Evolutionary conservation across 2,329 filamentous ascomycete genomes (phyloP).

Genomic region (Cryphonectria carpinicola): DNA sequence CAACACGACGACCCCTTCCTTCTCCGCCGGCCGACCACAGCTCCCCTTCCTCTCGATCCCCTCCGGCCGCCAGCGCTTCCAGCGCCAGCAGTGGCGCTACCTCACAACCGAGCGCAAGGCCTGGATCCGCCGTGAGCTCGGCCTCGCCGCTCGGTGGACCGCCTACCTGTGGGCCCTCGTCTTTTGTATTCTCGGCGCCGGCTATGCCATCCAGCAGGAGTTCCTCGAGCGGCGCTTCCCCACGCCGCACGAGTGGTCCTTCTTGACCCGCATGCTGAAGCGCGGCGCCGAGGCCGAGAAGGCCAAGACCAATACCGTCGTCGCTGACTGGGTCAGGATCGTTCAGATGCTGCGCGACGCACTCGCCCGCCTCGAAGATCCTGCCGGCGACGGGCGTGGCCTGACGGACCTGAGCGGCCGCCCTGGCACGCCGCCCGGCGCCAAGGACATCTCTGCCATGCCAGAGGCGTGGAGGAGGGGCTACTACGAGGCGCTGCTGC

Average conservation of each 20-base stretch:
- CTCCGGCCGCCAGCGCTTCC: constrained; percentile 36
- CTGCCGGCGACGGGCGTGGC: constrained; percentile 67
- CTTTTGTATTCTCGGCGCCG: constrained; percentile 62
- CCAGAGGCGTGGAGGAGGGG: constrained; percentile 83
- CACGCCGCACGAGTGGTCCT: constrained; percentile 81
- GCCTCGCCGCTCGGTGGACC: constrained; percentile 70
- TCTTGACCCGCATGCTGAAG: constrained; percentile 68
- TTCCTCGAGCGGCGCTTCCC: constrained; percentile 75
- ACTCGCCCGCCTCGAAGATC: constrained; percentile 71
- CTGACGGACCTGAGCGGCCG: constrained; percentile 57
- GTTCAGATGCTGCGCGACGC: constrained; percentile 63
- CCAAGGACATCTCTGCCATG: constrained; percentile 73
- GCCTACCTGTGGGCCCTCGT: constrained; percentile 67
- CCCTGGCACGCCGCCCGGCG: constrained; percentile 48
- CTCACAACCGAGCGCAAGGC: constrained; percentile 78
- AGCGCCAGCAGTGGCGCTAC: constrained; percentile 63
- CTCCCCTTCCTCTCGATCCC: constrained; percentile 57
- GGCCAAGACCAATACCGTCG: constrained; percentile 57
- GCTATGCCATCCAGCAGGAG: constrained; percentile 73
- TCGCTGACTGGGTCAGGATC: constrained; percentile 71
- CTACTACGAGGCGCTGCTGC: constrained; percentile 83
- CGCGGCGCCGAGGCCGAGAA: constrained; percentile 66
- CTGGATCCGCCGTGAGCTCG: constrained; percentile 73
- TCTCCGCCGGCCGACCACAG: constrained; percentile 45
- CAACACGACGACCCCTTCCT: constrained; percentile 48